These are phyloP conservation scores for Scheffersomyces spartinae DNA, from an alignment of 805 yeast genomes.

Conservation along the genomic window DNA sequence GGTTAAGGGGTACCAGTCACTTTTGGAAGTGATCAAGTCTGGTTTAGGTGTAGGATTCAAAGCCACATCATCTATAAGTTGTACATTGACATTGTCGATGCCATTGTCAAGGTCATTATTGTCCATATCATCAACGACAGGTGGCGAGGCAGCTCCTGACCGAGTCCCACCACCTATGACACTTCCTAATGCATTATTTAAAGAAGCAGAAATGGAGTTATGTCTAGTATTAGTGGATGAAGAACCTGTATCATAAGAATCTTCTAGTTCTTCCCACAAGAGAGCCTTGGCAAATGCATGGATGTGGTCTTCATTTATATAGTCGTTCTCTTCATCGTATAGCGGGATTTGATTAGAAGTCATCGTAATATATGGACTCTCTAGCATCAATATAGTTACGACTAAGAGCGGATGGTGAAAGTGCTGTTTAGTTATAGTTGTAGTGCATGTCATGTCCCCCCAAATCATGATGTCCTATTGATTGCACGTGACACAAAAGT, in stretches of 20 bases:
- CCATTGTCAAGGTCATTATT: no score
- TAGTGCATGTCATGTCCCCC: no score
- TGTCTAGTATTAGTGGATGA: neutral
- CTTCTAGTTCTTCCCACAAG: slow-evolving; percentile 22
- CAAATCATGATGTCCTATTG: no score
- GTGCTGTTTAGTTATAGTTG: no score
- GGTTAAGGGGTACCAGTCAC: slow-evolving; percentile 17
- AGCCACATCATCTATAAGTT: neutral
- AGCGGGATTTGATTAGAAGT: no score
- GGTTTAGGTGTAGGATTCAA: slow-evolving; percentile 6
- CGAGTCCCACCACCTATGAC: neutral
- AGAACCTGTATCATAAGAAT: slow-evolving; percentile 4
- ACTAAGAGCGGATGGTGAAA: no score
- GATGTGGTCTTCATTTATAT: slow-evolving; percentile 23
- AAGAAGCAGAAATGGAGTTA: slow-evolving; percentile 3
- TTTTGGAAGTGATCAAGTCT: slow-evolving; percentile 10
- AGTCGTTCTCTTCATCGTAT: slow-evolving; percentile 15
- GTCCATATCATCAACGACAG: no score
- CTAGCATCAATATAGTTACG: no score
- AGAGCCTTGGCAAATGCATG: slow-evolving; percentile 29
- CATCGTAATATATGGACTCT: no score
- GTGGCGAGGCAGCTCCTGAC: no score
- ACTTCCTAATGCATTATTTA: slow-evolving; percentile 3
- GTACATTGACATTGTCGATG: no score
- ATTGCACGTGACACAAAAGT: no score